Conservation (phyloP, 257 asterid species). For the Nemophila menziesii region DNA sequence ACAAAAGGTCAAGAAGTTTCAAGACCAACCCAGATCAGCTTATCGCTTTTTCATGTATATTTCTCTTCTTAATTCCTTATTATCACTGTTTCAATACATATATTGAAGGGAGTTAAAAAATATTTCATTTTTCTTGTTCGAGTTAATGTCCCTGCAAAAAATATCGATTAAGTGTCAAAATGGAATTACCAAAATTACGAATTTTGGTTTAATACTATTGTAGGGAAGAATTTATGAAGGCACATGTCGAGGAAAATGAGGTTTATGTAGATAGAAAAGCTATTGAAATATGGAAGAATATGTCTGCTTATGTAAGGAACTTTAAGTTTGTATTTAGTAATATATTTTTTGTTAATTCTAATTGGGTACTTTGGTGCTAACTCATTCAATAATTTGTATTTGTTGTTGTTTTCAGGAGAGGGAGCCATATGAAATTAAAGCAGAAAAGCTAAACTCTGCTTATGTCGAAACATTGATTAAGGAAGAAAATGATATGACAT, state of each 20-base stretch:
- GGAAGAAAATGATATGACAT: constrained; percentile 17
- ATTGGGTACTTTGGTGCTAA: neutral
- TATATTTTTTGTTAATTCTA: neutral
- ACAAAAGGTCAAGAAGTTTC: constrained; percentile 16
- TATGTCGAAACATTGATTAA: constrained; percentile 20
- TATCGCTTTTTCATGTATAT: constrained; percentile 45
- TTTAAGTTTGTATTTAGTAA: neutral
- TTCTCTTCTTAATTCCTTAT: neutral
- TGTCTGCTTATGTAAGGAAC: constrained; percentile 15
- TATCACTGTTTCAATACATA: neutral
- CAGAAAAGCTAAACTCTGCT: constrained; percentile 26
- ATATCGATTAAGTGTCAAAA: neutral
- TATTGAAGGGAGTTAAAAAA: neutral
- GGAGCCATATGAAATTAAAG: constrained; percentile 29
- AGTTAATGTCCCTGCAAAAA: too few relatives aligned
- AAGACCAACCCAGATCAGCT: constrained; percentile 51
- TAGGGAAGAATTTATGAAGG: constrained; percentile 44
- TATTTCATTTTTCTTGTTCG: neutral
- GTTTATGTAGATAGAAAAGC: constrained; percentile 39
- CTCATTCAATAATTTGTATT: too few relatives aligned
- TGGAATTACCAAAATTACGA: neutral
- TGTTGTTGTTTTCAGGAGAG: constrained; percentile 1
- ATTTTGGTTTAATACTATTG: constrained; percentile 11
- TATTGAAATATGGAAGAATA: constrained; percentile 38
- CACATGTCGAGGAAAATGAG: constrained; percentile 22